phyloP scores from a whole-genome alignment of 176 grass and related monocot species.

The Neostapfia colusana region DNA sequence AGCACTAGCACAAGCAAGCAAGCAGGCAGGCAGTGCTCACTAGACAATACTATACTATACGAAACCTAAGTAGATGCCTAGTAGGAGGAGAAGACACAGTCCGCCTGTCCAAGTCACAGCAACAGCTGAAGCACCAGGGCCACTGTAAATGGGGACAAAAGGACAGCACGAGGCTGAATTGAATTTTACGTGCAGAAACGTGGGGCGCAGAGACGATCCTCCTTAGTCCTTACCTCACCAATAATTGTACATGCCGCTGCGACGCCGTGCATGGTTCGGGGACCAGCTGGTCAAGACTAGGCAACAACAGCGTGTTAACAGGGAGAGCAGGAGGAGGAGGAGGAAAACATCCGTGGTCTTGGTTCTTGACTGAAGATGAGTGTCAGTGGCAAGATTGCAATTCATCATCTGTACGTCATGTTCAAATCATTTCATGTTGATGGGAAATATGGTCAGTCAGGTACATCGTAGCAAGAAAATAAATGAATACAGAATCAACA shows the following conservation, averaged over 20 bases:
- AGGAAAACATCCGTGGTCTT: slow-evolving; percentile 29
- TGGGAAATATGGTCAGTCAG: neutral
- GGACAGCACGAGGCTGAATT: slow-evolving; percentile 43
- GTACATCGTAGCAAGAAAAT: neutral
- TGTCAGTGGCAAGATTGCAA: neutral
- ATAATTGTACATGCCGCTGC: slow-evolving; percentile 44
- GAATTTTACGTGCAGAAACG: slow-evolving; percentile 20
- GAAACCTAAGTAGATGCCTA: slow-evolving; percentile 29
- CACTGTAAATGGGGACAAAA: slow-evolving; percentile 54
- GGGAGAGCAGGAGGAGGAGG: too few species aligned
- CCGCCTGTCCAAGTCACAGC: slow-evolving; percentile 31
- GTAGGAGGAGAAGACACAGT: slow-evolving; percentile 22
- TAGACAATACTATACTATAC: neutral
- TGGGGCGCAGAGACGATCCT: slow-evolving; percentile 41
- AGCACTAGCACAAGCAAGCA: too few species aligned
- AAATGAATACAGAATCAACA: neutral
- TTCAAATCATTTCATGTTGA: neutral
- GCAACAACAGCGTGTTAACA: too few species aligned
- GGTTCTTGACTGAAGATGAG: slow-evolving; percentile 2
- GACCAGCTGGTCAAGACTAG: slow-evolving; percentile 50
- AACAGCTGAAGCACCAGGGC: slow-evolving; percentile 37
- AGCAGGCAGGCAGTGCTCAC: neutral
- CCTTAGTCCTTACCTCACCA: slow-evolving; percentile 54
- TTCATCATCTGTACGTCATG: neutral
- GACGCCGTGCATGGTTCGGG: slow-evolving; percentile 32